Conservation (phyloP, 176 grass and related monocot species). For the Chrysopogon serrulatus region DNA sequence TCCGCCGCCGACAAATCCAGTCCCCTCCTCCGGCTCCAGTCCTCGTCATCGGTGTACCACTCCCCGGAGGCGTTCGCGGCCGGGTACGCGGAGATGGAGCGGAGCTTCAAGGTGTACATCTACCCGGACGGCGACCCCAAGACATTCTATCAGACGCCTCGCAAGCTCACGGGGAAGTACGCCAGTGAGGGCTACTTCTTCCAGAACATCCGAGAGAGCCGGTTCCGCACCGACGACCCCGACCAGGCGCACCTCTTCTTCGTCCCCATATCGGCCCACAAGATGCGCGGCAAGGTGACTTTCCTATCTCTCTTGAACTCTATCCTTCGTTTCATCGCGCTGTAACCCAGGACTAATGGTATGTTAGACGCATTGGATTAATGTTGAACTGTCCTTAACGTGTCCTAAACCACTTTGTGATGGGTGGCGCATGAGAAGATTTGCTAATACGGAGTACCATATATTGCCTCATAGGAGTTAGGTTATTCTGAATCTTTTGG, state of each 20-base stretch:
- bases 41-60: constrained; percentile 46
- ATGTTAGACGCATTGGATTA: not conserved
- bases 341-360: not conserved
- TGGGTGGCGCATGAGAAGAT: not conserved
- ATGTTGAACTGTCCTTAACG: not conserved
- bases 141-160: constrained; percentile 94
- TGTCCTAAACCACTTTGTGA: not conserved
- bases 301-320: not conserved
- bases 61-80: constrained; percentile 46
- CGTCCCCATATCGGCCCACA: constrained; percentile 84
- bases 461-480: not conserved
- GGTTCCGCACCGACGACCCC: constrained; percentile 68
- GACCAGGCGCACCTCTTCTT: constrained; percentile 77
- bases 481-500: not conserved
- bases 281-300: constrained; percentile 88
- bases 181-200: constrained; percentile 97
- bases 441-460: not conserved
- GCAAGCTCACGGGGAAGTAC: constrained; percentile 98
- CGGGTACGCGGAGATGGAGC: constrained; percentile 70
- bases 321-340: not conserved
- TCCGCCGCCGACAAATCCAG: not conserved
- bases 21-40: not conserved
- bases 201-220: constrained; percentile 88
- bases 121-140: constrained; percentile 91
- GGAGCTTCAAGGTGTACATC: constrained; percentile 76